Evolutionary conservation across 306 rosid species (phyloP).

Genomic region (Castanopsis chinensis): DNA sequence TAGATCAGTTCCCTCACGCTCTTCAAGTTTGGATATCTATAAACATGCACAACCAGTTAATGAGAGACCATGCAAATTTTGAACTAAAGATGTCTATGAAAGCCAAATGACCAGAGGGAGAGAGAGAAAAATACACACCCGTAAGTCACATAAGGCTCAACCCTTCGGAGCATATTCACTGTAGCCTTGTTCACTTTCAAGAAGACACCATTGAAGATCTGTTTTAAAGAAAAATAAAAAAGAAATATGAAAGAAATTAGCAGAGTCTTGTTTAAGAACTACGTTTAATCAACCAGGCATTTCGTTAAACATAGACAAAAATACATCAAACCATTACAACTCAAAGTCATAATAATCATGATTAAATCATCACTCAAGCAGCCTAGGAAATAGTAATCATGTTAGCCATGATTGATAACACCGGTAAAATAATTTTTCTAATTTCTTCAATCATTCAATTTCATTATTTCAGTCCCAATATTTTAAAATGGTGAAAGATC

Average conservation of each 20-base stretch:
- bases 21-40: constrained; percentile 80
- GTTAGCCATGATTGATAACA: not conserved
- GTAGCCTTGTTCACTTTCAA: too few species aligned
- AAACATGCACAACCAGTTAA: not conserved
- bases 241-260: too few species aligned
- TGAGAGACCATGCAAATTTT: not conserved
- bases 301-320: not conserved
- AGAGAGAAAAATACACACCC: constrained; percentile 42
- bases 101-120: not conserved
- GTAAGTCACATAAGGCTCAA: too few species aligned
- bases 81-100: not conserved
- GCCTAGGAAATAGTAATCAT: not conserved
- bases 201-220: too few species aligned
- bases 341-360: not conserved
- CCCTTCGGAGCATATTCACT: too few species aligned
- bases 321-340: not conserved
- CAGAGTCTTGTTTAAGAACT: constrained; percentile 38
- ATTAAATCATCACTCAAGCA: not conserved
- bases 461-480: too few species aligned
- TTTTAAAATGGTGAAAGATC: too few species aligned
- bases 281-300: constrained; percentile 23
- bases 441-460: too few species aligned
- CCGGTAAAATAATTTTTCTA: not conserved
- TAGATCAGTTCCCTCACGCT: constrained; percentile 63
- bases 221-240: too few species aligned